Evolutionary conservation across 2,329 filamentous ascomycete genomes (phyloP), one percentile per base, ranked within the genome.

Genomic region (Calonectria pteridis): DNA sequence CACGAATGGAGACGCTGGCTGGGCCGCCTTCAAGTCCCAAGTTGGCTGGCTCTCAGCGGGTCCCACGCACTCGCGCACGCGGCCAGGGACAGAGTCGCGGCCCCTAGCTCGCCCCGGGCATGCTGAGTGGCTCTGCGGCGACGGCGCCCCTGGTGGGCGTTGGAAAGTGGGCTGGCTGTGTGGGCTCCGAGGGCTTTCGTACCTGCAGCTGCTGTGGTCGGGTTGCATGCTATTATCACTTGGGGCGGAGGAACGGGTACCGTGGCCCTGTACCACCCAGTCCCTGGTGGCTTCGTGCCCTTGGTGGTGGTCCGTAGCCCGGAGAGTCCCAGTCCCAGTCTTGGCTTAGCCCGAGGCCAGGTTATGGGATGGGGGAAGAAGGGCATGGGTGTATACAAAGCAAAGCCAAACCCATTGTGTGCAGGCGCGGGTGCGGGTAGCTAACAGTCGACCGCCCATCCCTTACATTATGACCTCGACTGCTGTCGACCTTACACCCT

Each of bases 401-500:
- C 55, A 59, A 33, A 35, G 55, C 31, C 33, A 35, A 35, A 28
- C 31, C 55, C 55, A 62, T 62, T 62, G 55, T 62, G 33, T 62
- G 59, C 40, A 64, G 59, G 40, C 37, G 40, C 16, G 23, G 59
- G 40, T 43, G 59, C 40, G 40, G 59, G 40, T 64, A 64, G 59
- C 37, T 64, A 64, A 49, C 40, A 29, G 59, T 43, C 59, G 59
- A 29, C 67, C 43, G 55, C 43, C 67, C 59, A 53, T 70, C 67
- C 67, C 67, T 65, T 70, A 70, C 67, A 70, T 70, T 62, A 70
- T 59, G 46, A 65, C 67, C 31, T 59, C 37, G 63, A 71, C 46
- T 64, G 51, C 62, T 67, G 63, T 50, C 63, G 62, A 67, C 69
- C 69, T 37, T 29, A 14, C 46, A 26, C 49, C 33, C 40, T 62